Evolutionary conservation across 352 stramenopile species (phyloP).

Genomic region (Globisporangium emineosum): DNA sequence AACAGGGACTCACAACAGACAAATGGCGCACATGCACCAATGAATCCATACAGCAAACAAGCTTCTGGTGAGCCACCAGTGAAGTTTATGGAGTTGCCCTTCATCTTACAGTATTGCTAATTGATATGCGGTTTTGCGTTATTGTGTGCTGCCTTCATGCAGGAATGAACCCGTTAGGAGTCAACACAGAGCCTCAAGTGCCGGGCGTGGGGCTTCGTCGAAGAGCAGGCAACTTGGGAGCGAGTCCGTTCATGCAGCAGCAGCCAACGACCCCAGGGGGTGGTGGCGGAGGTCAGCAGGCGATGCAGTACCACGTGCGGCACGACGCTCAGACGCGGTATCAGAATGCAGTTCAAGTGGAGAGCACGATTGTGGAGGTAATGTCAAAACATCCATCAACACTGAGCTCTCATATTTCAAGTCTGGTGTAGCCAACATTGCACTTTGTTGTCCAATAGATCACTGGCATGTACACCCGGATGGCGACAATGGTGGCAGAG

Average conservation of each 20-base stretch:
- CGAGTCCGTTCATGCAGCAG: slow-evolving; percentile 77
- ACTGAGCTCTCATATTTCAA: neutral
- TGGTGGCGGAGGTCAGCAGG: slow-evolving; percentile 35
- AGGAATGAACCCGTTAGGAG: neutral
- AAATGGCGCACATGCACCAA: slow-evolving; percentile 7
- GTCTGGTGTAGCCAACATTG: no score
- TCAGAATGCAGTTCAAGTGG: slow-evolving; percentile 74
- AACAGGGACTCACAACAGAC: slow-evolving; percentile 11
- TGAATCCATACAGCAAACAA: slow-evolving; percentile 21
- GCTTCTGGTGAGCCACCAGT: slow-evolving; percentile 11
- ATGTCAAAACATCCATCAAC: neutral
- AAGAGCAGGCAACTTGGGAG: slow-evolving; percentile 49
- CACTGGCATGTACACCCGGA: slow-evolving; percentile 83
- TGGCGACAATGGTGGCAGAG: slow-evolving; percentile 79
- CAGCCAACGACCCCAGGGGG: slow-evolving; percentile 31
- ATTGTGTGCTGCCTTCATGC: slow-evolving; percentile 6
- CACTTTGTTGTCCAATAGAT: slow-evolving; percentile 35
- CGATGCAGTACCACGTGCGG: slow-evolving; percentile 58
- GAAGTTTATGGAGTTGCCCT: neutral
- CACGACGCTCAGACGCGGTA: slow-evolving; percentile 72
- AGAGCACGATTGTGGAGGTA: slow-evolving; percentile 85
- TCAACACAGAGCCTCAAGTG: slow-evolving; percentile 9
- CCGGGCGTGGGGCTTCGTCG: slow-evolving; percentile 49
- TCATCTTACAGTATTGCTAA: neutral
- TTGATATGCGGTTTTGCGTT: neutral